Conservation (phyloP, 345 rosid species). For the Salix viminalis region DNA sequence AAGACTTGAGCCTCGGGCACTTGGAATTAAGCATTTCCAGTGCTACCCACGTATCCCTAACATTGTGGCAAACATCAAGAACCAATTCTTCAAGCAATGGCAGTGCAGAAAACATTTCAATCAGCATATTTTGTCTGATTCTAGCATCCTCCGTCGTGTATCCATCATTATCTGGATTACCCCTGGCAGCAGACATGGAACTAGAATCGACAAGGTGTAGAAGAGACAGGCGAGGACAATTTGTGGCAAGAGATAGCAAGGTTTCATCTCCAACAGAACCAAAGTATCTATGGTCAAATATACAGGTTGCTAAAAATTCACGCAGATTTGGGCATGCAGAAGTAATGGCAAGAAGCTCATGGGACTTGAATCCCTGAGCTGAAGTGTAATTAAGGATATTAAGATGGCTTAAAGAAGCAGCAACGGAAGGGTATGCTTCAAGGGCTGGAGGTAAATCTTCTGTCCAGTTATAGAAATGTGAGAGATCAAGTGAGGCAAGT, state of each 20-base stretch:
- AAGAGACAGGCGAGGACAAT: slow-evolving; percentile 54
- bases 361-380: slow-evolving; percentile 56
- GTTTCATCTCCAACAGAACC: slow-evolving; percentile 78
- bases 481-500: slow-evolving; percentile 57
- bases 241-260: slow-evolving; percentile 49
- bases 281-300: slow-evolving; percentile 67
- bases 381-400: too few relatives aligned
- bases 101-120: slow-evolving; percentile 48
- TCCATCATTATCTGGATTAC: slow-evolving; percentile 44
- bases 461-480: slow-evolving; percentile 81
- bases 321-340: slow-evolving; percentile 57
- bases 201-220: slow-evolving; percentile 65
- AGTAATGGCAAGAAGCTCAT: slow-evolving; percentile 56
- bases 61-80: slow-evolving; percentile 65
- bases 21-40: slow-evolving; percentile 51
- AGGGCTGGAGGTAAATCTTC: slow-evolving; percentile 87
- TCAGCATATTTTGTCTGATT: slow-evolving; percentile 32
- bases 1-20: slow-evolving; percentile 47
- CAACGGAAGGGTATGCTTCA: slow-evolving; percentile 41
- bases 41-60: slow-evolving; percentile 48
- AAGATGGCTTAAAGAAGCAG: slow-evolving; percentile 39
- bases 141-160: slow-evolving; percentile 53
- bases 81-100: slow-evolving; percentile 59
- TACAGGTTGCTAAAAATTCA: slow-evolving; percentile 58
- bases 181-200: slow-evolving; percentile 38